phyloP scores from a whole-genome alignment of 768 basidiomycete species.

The Mycena vitilis region DNA sequence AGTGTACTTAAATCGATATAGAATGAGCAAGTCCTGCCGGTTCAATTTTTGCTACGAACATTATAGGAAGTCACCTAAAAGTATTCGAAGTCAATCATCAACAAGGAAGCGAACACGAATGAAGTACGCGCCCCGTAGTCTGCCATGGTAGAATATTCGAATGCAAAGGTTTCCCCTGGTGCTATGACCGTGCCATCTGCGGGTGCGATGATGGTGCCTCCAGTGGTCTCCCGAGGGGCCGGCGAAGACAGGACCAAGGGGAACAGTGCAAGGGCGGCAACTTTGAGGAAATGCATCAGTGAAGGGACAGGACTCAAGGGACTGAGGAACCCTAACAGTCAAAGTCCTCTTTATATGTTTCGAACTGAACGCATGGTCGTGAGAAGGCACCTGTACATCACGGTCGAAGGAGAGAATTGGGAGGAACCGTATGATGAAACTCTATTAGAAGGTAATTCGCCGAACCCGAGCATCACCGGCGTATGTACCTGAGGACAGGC shows the following conservation, averaged over 20 bases:
- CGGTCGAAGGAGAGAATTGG: neutral
- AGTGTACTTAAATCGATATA: slow-evolving; percentile 42
- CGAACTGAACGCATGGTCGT: neutral
- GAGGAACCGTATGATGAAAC: neutral
- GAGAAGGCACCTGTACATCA: slow-evolving; percentile 3
- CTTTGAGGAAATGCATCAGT: slow-evolving; percentile 26
- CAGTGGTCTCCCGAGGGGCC: slow-evolving; percentile 26
- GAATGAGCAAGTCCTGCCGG: neutral
- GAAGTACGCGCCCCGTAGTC: slow-evolving; percentile 47
- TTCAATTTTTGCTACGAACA: too few relatives aligned
- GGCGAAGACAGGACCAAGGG: slow-evolving; percentile 23
- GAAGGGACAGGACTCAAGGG: slow-evolving; percentile 1
- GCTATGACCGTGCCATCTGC: slow-evolving; percentile 47
- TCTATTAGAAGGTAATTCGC: neutral
- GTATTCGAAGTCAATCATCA: too few relatives aligned
- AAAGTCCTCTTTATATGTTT: neutral
- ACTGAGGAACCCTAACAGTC: neutral
- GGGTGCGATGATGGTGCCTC: slow-evolving; percentile 40
- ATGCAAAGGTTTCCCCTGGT: slow-evolving; percentile 56
- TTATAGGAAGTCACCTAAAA: too few relatives aligned
- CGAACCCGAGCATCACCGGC: neutral
- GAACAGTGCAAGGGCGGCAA: slow-evolving; percentile 26
- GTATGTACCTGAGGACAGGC: neutral
- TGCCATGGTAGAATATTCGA: slow-evolving; percentile 50
- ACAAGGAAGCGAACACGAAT: too few relatives aligned